Evolutionary conservation across 1,284 basidiomycete species (phyloP).

Genomic region (Xanthoconium separans): DNA sequence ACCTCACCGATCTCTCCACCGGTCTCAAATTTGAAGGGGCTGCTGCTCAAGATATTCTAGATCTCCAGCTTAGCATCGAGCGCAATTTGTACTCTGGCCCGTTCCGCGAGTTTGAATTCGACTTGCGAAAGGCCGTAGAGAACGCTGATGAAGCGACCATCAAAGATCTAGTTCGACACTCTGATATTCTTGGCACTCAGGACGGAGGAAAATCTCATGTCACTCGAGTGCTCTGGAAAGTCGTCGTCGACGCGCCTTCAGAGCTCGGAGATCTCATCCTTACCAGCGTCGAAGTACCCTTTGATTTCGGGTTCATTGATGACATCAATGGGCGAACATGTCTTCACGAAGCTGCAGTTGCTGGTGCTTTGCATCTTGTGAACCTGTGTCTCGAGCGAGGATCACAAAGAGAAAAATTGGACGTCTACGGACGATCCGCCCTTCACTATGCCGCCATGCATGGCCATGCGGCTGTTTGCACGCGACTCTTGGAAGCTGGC

Average conservation of each 20-base stretch:
- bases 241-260: conserved; percentile 77
- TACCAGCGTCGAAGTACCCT: conserved; percentile 60
- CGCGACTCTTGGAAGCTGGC: conserved; percentile 69
- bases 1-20: conserved; percentile 84
- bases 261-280: conserved; percentile 76
- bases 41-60: conserved; percentile 60
- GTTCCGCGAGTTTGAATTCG: conserved; percentile 85
- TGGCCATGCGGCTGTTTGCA: conserved; percentile 79
- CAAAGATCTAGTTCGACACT: conserved; percentile 69
- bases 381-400: conserved; percentile 77
- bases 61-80: conserved; percentile 70
- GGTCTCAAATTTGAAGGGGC: conserved; percentile 71
- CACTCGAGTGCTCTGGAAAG: conserved; percentile 89
- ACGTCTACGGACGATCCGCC: conserved; percentile 91
- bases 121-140: conserved; percentile 74
- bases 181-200: conserved; percentile 62
- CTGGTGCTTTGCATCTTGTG: conserved; percentile 81
- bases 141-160: conserved; percentile 61
- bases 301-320: conserved; percentile 92
- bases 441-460: conserved; percentile 97
- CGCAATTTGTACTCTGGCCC: conserved; percentile 61
- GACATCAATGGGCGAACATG: conserved; percentile 97
- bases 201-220: conserved; percentile 63
- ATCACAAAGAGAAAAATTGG: conserved; percentile 67
- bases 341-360: conserved; percentile 92